Percentiles rank a stretch among this genome's conserved stretches.
Conservation (phyloP, 768 basidiomycete genomes). For the Hortiboletus campestris region DNA sequence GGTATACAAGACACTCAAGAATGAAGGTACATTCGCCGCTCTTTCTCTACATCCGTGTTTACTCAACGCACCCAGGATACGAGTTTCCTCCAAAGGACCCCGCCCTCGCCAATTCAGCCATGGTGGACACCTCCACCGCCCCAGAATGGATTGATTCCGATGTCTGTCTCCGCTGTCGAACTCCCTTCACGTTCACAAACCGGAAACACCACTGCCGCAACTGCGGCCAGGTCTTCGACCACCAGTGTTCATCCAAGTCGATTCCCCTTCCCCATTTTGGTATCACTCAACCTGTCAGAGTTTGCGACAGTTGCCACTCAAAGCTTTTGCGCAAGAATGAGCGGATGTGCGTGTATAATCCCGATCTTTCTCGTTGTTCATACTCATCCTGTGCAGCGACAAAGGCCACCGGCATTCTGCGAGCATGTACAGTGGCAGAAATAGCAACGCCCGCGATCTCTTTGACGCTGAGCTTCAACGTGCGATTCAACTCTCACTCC, state of each 20-base stretch:
- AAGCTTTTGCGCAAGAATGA: conserved; percentile 71
- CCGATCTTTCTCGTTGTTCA: background rate
- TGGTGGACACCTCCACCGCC: conserved; percentile 88
- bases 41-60: background rate
- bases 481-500: conserved; percentile 87
- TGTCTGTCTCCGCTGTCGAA: conserved; percentile 89
- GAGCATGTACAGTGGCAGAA: conserved; percentile 53
- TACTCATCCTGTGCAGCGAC: conserved; percentile 29
- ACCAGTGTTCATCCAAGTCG: conserved; percentile 82
- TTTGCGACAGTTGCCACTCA: conserved; percentile 87
- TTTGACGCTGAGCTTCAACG: conserved; percentile 89
- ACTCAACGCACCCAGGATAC: conserved; percentile 49
- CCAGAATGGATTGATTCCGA: conserved; percentile 99
- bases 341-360: conserved; percentile 42
- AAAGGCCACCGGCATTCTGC: conserved; percentile 55
- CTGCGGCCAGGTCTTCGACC: conserved; percentile 96
- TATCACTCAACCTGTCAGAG: conserved; percentile 87
- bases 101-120: conserved; percentile 66
- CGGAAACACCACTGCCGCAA: conserved; percentile 98
- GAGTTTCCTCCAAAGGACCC: conserved; percentile 82
- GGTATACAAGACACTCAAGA: conserved; percentile 72
- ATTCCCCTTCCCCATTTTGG: conserved; percentile 91
- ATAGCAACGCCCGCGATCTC: conserved; percentile 56
- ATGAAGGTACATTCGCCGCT: conserved; percentile 57
- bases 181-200: conserved; percentile 90